Conservation (phyloP, 192 early-diverging fungal species). For the Backusella mclennaniae region DNA sequence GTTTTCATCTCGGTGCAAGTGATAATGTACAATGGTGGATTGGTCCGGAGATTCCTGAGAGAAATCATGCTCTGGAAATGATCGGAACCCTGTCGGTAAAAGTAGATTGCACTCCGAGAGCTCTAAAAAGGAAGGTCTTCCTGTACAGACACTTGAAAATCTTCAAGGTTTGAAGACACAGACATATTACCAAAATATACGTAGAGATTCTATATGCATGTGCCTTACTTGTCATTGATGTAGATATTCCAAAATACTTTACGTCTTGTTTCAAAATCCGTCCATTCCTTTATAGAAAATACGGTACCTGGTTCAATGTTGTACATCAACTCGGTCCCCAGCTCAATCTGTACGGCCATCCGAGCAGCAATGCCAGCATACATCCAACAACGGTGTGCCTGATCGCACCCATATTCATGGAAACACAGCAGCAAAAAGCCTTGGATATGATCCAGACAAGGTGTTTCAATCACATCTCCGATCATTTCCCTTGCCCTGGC, state of each 20-base stretch:
- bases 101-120: slow-evolving; percentile 49
- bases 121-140: slow-evolving; percentile 46
- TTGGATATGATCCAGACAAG: slow-evolving; percentile 47
- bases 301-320: not conserved
- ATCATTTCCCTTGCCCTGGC: slow-evolving; percentile 39
- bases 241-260: slow-evolving; percentile 52
- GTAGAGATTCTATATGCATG: not conserved
- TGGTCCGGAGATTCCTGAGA: not conserved
- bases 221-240: slow-evolving; percentile 36
- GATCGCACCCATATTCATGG: slow-evolving; percentile 48
- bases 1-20: not conserved
- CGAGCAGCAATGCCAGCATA: slow-evolving; percentile 43
- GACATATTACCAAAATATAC: no score
- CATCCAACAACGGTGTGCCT: slow-evolving; percentile 52
- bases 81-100: slow-evolving; percentile 33
- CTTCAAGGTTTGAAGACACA: not conserved
- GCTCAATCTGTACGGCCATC: slow-evolving; percentile 47
- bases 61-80: not conserved
- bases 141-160: slow-evolving; percentile 37
- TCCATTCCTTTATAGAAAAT: slow-evolving; percentile 34
- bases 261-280: slow-evolving; percentile 43
- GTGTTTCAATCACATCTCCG: slow-evolving; percentile 41
- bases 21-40: not conserved
- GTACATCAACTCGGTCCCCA: slow-evolving; percentile 42
- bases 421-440: slow-evolving; percentile 42